Percentiles rank a stretch among this genome's conserved stretches.
Evolutionary conservation across 1,284 basidiomycete species (phyloP).

Genomic region (Peniophora sp.): DNA sequence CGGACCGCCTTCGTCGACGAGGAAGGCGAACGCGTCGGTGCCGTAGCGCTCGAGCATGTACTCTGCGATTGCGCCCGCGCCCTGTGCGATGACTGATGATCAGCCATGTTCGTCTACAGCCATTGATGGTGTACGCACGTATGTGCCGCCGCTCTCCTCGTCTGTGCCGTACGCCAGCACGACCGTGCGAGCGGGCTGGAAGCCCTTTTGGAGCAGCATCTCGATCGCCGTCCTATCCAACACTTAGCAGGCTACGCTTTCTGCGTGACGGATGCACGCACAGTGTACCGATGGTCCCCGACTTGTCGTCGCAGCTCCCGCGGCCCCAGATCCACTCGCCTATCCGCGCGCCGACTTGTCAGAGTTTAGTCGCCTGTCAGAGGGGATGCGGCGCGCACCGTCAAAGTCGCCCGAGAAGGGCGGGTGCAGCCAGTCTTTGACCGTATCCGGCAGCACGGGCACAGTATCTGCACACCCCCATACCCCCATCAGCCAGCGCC

Average conservation of each 20-base stretch:
- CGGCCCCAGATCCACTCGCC: slow-evolving; percentile 52
- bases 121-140: slow-evolving; percentile 24
- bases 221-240: slow-evolving; percentile 40
- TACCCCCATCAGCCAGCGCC: too few species aligned
- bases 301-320: slow-evolving; percentile 53
- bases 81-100: slow-evolving; percentile 23
- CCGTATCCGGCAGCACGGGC: slow-evolving; percentile 51
- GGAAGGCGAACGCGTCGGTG: slow-evolving; percentile 47
- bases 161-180: slow-evolving; percentile 70
- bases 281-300: slow-evolving; percentile 48
- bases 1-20: slow-evolving; percentile 53
- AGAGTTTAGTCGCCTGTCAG: slow-evolving; percentile 3
- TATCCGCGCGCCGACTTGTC: slow-evolving; percentile 13
- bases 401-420: slow-evolving; percentile 63
- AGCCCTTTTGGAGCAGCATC: slow-evolving; percentile 42
- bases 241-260: slow-evolving; percentile 9
- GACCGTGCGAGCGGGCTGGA: slow-evolving; percentile 49
- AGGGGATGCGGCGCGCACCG: slow-evolving; percentile 23
- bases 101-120: not conserved
- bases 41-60: slow-evolving; percentile 50
- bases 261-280: not conserved
- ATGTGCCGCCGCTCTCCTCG: slow-evolving; percentile 59
- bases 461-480: slow-evolving; percentile 67
- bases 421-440: slow-evolving; percentile 49
- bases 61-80: slow-evolving; percentile 43